Evolutionary conservation across 345 rosid species (phyloP).

Genomic region (Hypericum perforatum): DNA sequence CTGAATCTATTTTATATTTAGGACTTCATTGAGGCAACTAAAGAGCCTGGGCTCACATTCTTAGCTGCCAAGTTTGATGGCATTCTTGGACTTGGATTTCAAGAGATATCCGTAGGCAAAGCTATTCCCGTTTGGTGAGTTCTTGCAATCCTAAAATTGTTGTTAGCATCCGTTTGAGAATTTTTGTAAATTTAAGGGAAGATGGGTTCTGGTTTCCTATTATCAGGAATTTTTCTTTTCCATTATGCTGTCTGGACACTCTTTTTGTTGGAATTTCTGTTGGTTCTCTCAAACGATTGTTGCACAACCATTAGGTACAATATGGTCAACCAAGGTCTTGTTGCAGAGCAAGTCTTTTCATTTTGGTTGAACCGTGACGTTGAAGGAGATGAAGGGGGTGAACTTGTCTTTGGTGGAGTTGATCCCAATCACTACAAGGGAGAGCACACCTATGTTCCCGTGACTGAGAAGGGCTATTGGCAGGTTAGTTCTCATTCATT

Average conservation of each 20-base stretch:
- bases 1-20: slow-evolving; percentile 17
- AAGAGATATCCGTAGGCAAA: slow-evolving; percentile 25
- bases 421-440: slow-evolving; percentile 27
- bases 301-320: slow-evolving; percentile 17
- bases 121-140: slow-evolving; percentile 46
- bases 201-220: background rate
- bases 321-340: slow-evolving; percentile 24
- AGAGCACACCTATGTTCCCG: slow-evolving; percentile 23
- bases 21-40: slow-evolving; percentile 50
- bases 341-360: slow-evolving; percentile 17
- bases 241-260: background rate
- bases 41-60: slow-evolving; percentile 35
- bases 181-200: background rate
- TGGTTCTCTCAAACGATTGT: background rate
- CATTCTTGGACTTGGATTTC: slow-evolving; percentile 32
- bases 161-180: background rate
- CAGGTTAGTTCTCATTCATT: slow-evolving; percentile 12
- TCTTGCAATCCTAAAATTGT: background rate
- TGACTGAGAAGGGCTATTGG: slow-evolving; percentile 27
- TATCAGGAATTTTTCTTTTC: background rate
- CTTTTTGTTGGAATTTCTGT: background rate
- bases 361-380: slow-evolving; percentile 26
- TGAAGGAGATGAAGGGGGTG: slow-evolving; percentile 27
- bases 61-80: slow-evolving; percentile 39
- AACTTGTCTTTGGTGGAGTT: slow-evolving; percentile 26